phyloP scores from a whole-genome alignment of 1,284 basidiomycete species.

The Puccinia hordei region DNA sequence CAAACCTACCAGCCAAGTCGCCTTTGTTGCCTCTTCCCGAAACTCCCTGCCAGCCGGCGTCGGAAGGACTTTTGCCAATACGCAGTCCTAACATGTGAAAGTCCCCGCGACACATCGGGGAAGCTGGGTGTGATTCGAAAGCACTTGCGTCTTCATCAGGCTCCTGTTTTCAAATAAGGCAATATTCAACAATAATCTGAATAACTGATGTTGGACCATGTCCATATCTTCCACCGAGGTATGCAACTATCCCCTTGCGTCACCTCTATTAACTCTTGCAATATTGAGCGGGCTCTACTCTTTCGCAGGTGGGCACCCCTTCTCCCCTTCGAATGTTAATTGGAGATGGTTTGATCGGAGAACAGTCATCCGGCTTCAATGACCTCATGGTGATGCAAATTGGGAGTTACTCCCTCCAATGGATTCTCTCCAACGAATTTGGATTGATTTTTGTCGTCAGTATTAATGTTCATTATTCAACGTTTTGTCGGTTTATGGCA shows the following conservation, averaged over 20 bases:
- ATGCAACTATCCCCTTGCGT: background rate
- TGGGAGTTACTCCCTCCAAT: constrained; percentile 86
- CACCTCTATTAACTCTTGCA: background rate
- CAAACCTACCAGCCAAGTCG: no score
- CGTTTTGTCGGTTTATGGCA: background rate
- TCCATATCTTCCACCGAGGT: constrained; percentile 44
- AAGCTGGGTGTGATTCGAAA: no score
- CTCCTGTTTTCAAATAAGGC: background rate
- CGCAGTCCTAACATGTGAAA: no score
- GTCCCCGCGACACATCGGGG: no score
- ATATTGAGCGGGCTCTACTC: constrained; percentile 5
- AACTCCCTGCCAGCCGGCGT: no score
- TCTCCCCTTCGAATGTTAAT: constrained; percentile 88
- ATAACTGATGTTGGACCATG: constrained; percentile 31
- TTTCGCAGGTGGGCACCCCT: constrained; percentile 69
- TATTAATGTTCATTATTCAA: background rate
- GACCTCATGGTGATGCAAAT: constrained; percentile 69
- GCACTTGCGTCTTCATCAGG: no score
- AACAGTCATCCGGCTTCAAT: constrained; percentile 63
- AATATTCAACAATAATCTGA: background rate
- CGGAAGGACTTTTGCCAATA: no score
- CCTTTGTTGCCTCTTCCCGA: no score
- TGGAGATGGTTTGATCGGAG: constrained; percentile 82
- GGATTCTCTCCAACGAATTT: constrained; percentile 88
- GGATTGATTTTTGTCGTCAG: constrained; percentile 91